Percentiles rank a stretch among this genome's conserved stretches.
These are phyloP conservation scores for Trichoderma brevicompactum DNA, from an alignment of 2,329 filamentous ascomycete species.

Conservation along the genomic window DNA sequence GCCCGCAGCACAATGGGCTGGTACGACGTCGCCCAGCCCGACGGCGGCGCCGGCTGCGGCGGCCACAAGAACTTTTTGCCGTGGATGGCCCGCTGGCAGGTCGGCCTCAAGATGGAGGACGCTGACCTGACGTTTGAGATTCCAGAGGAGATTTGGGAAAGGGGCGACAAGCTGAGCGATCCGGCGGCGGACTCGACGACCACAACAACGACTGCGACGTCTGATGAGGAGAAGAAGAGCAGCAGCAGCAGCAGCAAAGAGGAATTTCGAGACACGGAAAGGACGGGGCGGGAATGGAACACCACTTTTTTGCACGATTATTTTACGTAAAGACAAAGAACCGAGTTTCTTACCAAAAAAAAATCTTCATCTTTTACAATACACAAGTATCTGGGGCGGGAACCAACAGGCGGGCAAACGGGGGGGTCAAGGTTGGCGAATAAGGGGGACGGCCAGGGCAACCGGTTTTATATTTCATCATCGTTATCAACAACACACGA, in stretches of 20 bases:
- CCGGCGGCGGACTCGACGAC: not conserved
- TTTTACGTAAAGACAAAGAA: not conserved
- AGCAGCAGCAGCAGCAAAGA: not conserved
- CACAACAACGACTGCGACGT: not conserved
- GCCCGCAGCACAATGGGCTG: slow-evolving; percentile 48
- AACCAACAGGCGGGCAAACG: too few relatives aligned
- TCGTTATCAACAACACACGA: not conserved
- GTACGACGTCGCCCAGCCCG: slow-evolving; percentile 52
- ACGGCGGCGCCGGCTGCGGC: slow-evolving; percentile 32
- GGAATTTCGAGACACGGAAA: not conserved
- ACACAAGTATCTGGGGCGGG: too few relatives aligned
- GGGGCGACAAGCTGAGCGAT: not conserved
- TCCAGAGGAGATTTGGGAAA: slow-evolving; percentile 37
- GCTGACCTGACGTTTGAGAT: slow-evolving; percentile 40
- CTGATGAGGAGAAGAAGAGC: not conserved
- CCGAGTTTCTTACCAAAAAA: too few relatives aligned
- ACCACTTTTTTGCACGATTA: slow-evolving; percentile 11
- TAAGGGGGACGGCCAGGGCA: too few relatives aligned
- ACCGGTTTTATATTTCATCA: too few relatives aligned
- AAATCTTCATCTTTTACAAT: too few relatives aligned
- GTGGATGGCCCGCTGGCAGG: slow-evolving; percentile 49
- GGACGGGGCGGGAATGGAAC: not conserved
- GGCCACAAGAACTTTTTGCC: slow-evolving; percentile 53
- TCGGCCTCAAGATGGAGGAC: slow-evolving; percentile 48
- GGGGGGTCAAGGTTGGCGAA: too few relatives aligned